Conservation (phyloP, 495 filamentous ascomycete species). For the Penicillium egyptiacum region DNA sequence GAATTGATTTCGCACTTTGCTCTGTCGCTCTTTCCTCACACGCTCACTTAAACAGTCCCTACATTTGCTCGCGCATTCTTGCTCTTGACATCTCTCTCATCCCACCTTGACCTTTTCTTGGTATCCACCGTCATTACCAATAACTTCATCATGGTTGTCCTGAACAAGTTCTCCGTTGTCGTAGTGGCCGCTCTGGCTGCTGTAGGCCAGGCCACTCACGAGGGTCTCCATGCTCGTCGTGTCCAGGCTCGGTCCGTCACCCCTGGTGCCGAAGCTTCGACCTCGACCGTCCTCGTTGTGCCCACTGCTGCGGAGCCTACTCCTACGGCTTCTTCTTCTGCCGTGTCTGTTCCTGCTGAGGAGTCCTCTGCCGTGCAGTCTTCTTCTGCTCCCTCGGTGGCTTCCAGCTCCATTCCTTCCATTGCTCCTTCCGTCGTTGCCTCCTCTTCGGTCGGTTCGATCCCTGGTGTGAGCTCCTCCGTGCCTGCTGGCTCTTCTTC, state of each 20-base stretch:
- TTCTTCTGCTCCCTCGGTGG: conserved; percentile 1
- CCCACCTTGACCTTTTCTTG: conserved; percentile 13
- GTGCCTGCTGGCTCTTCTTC: neutral
- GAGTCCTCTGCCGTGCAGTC: neutral
- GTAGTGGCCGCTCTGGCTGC: conserved; percentile 51
- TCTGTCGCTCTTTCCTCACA: conserved; percentile 22
- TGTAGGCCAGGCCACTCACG: conserved; percentile 41
- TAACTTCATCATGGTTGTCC: conserved; percentile 37
- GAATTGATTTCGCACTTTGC: conserved; percentile 51
- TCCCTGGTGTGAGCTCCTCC: conserved; percentile 1
- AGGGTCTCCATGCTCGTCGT: conserved; percentile 37
- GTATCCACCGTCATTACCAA: conserved; percentile 31
- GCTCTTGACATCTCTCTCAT: conserved; percentile 7
- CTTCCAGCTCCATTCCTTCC: neutral
- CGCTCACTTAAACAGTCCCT: neutral
- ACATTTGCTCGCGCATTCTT: neutral
- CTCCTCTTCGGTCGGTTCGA: neutral
- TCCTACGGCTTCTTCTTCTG: conserved; percentile 14
- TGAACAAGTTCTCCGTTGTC: conserved; percentile 50
- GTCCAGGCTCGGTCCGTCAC: conserved; percentile 26
- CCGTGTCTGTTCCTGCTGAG: neutral
- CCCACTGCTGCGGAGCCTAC: conserved; percentile 16
- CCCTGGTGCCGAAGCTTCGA: conserved; percentile 14
- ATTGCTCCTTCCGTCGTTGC: neutral
- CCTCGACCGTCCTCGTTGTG: conserved; percentile 19